Evolutionary conservation across 495 filamentous ascomycete genomes (phyloP).

Genomic region (Talaromyces trachyspermus): DNA sequence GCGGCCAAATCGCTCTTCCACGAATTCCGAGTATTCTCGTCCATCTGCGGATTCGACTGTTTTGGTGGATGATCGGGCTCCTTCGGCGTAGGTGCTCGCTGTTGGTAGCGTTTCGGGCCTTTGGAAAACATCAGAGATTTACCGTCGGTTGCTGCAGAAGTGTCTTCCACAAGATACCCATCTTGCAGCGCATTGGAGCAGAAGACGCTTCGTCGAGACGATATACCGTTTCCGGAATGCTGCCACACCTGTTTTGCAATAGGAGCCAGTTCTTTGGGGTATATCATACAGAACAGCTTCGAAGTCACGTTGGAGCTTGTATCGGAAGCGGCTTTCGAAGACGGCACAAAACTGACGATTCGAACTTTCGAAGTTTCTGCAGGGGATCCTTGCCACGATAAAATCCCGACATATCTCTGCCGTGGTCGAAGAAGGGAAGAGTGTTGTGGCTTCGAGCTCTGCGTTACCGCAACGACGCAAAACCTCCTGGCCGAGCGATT

Average conservation of each 20-base stretch:
- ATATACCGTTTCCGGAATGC: constrained; percentile 90
- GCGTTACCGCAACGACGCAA: constrained; percentile 53
- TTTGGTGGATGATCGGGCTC: constrained; percentile 31
- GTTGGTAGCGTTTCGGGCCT: constrained; percentile 68
- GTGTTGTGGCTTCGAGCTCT: constrained; percentile 57
- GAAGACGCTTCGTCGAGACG: constrained; percentile 85
- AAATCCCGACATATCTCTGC: constrained; percentile 68
- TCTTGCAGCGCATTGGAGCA: constrained; percentile 68
- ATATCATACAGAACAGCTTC: constrained; percentile 66
- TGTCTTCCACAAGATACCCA: constrained; percentile 55
- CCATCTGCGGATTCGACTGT: constrained; percentile 28
- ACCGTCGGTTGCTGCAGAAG: constrained; percentile 24
- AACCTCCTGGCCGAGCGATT: constrained; percentile 62
- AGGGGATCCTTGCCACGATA: constrained; percentile 50
- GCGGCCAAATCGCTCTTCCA: constrained; percentile 91
- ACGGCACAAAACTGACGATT: constrained; percentile 58
- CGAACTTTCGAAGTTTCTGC: constrained; percentile 44
- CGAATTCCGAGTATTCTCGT: constrained; percentile 68
- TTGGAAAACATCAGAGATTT: constrained; percentile 32
- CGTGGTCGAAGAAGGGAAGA: constrained; percentile 65
- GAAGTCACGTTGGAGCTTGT: constrained; percentile 26
- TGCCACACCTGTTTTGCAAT: constrained; percentile 92
- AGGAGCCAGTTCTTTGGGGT: constrained; percentile 52
- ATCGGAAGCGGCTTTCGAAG: constrained; percentile 29
- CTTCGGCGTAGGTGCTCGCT: constrained; percentile 15